phyloP scores from a whole-genome alignment of 1,284 basidiomycete species.

The Ustilago curta region DNA sequence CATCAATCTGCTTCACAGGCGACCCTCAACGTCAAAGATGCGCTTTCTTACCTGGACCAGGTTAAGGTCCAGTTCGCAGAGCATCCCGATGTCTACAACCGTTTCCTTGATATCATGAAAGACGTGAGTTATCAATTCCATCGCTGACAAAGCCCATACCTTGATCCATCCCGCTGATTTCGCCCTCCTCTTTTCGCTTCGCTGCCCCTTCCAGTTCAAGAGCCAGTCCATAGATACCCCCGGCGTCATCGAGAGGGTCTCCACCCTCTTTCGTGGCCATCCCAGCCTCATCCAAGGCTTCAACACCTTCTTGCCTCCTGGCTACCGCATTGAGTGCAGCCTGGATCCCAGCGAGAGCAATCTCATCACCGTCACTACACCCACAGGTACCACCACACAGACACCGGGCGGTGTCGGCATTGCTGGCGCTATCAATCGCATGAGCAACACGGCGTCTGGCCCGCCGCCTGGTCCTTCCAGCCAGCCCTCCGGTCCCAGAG shows the following conservation, averaged over 20 bases:
- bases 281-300: constrained; percentile 95
- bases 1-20: constrained; percentile 34
- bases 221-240: constrained; percentile 86
- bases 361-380: constrained; percentile 94
- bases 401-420: constrained; percentile 70
- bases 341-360: constrained; percentile 75
- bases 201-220: constrained; percentile 57
- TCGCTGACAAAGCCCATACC: neutral
- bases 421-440: constrained; percentile 62
- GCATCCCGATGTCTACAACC: constrained; percentile 95
- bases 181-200: neutral
- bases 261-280: constrained; percentile 92
- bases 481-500: constrained; percentile 31
- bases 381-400: constrained; percentile 80
- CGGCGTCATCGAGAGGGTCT: constrained; percentile 96
- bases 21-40: constrained; percentile 77
- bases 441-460: constrained; percentile 54
- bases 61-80: constrained; percentile 90
- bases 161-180: constrained; percentile 3
- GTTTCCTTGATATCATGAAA: constrained; percentile 99
- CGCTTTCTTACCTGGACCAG: constrained; percentile 94
- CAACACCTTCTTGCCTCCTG: constrained; percentile 97
- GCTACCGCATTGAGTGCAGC: constrained; percentile 94
- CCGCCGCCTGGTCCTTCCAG: constrained; percentile 29
- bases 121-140: constrained; percentile 72